Conservation (phyloP, 78 protist genomes). For the Dictyostelium intermedium region DNA sequence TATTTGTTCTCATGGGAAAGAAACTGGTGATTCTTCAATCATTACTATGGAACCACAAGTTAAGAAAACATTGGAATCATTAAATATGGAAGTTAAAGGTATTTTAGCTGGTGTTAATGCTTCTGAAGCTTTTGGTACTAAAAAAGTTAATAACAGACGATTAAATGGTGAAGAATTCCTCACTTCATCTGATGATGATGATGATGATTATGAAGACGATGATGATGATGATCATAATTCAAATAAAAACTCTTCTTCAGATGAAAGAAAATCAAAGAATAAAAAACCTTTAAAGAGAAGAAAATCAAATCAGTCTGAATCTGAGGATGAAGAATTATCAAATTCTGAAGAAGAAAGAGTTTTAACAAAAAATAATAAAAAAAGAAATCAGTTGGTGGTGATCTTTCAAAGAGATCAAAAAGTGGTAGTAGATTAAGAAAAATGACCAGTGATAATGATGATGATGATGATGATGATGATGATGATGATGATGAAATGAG, state of each 20-base stretch:
- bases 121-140: constrained; percentile 5
- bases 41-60: constrained; percentile 21
- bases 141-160: not conserved
- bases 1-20: constrained; percentile 40
- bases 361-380: not conserved
- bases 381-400: not conserved
- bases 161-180: not conserved
- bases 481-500: not conserved
- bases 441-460: too few relatives aligned
- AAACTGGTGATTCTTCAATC: constrained; percentile 1
- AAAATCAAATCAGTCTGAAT: not conserved
- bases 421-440: not conserved
- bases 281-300: not conserved
- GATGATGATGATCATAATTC: not conserved
- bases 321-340: not conserved
- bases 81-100: constrained; percentile 16
- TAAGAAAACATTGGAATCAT: constrained; percentile 15
- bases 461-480: not conserved
- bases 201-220: not conserved
- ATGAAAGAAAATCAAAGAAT: not conserved
- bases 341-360: not conserved
- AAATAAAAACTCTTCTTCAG: not conserved
- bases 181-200: not conserved
- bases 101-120: not conserved
- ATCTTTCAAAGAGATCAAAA: not conserved